phyloP scores from a whole-genome alignment of 352 stramenopile genomes.

The Blastocystis sp. region DNA sequence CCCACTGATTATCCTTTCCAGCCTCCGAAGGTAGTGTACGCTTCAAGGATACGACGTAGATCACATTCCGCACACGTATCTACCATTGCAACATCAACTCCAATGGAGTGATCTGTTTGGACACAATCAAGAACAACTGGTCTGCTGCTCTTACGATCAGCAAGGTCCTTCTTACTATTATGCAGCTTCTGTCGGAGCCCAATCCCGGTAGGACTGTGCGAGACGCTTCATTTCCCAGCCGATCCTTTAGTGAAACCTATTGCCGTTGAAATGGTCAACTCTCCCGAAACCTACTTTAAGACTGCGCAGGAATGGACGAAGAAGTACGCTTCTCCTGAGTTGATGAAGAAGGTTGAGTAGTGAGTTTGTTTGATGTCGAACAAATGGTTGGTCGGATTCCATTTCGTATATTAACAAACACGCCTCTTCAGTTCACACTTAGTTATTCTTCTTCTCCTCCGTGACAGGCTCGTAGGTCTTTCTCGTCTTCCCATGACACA shows the following conservation, averaged over 20 bases:
- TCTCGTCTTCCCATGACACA: neutral
- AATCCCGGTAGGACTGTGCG: constrained; percentile 78
- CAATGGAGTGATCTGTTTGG: constrained; percentile 87
- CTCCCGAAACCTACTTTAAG: constrained; percentile 50
- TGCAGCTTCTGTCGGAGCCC: constrained; percentile 76
- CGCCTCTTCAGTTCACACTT: neutral
- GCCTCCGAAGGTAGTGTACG: constrained; percentile 74
- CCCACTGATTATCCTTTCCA: constrained; percentile 87
- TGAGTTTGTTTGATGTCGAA: too few species aligned
- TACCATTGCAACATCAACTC: constrained; percentile 96
- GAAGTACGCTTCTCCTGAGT: constrained; percentile 52
- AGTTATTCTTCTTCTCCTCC: constrained; percentile 54
- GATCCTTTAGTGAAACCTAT: constrained; percentile 59
- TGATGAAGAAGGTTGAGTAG: constrained; percentile 9
- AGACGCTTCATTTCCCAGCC: constrained; percentile 64
- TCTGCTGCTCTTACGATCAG: constrained; percentile 80
- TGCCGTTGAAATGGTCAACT: constrained; percentile 52
- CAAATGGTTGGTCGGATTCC: too few species aligned
- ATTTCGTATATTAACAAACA: constrained; percentile 46
- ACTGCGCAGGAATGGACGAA: constrained; percentile 54
- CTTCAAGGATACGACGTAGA: neutral
- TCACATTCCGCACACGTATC: constrained; percentile 77
- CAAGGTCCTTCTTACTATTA: constrained; percentile 79
- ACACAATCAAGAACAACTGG: constrained; percentile 95
- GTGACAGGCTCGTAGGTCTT: neutral